These are phyloP conservation scores for Kernera saxatilis DNA, from an alignment of 345 rosid species.

Conservation along the genomic window DNA sequence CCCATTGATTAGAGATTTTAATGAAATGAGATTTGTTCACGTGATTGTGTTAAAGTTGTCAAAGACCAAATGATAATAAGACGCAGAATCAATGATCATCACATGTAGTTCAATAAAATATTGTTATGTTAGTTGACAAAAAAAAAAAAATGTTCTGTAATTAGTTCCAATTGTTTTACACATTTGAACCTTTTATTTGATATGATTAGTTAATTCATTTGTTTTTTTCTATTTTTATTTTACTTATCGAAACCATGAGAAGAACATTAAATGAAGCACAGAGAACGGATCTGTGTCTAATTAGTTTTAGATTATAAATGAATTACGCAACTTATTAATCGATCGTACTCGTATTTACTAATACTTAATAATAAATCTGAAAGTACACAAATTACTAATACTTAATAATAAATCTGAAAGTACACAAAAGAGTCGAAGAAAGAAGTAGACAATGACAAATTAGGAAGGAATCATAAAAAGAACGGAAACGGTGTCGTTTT, in stretches of 20 bases:
- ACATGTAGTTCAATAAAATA: background rate
- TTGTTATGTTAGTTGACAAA: background rate
- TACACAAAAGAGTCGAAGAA: slow-evolving; percentile 1
- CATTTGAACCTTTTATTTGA: slow-evolving; percentile 19
- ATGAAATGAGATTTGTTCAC: slow-evolving; percentile 23
- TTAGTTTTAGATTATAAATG: background rate
- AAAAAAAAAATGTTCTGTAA: background rate
- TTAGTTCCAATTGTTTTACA: background rate
- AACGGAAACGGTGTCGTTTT: slow-evolving; percentile 14
- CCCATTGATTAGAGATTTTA: slow-evolving; percentile 5
- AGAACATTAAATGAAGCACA: slow-evolving; percentile 8
- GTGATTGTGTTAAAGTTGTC: slow-evolving; percentile 14
- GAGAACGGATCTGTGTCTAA: slow-evolving; percentile 26
- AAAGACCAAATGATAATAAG: slow-evolving; percentile 20
- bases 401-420: background rate
- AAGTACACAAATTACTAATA: background rate
- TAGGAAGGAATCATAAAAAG: slow-evolving; percentile 10
- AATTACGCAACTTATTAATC: background rate
- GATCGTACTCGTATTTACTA: background rate
- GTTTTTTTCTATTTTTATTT: background rate
- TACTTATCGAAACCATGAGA: slow-evolving; percentile 4
- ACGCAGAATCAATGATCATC: slow-evolving; percentile 12
- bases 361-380: background rate
- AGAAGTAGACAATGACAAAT: slow-evolving; percentile 19
- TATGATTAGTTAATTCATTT: background rate